These are phyloP conservation scores for Calophaca sinica DNA, from an alignment of 306 rosid species.

Conservation along the genomic window DNA sequence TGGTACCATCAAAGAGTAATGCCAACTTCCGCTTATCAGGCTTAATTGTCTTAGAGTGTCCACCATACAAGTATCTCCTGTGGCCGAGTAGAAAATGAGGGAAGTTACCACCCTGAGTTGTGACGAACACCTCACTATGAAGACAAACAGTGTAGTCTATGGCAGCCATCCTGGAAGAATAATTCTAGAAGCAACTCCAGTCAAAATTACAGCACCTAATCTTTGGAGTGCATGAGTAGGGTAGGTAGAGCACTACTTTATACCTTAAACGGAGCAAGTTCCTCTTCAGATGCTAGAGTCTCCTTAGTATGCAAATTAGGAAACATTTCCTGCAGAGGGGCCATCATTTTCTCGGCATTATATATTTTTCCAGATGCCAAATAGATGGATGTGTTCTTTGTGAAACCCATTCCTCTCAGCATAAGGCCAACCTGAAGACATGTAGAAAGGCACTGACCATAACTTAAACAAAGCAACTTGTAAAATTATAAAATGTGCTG, in stretches of 20 bases:
- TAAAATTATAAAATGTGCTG: not conserved
- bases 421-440: constrained; percentile 87
- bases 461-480: not conserved
- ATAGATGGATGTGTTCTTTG: constrained; percentile 77
- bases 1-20: constrained; percentile 80
- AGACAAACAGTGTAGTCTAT: constrained; percentile 97
- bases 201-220: constrained; percentile 50
- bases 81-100: constrained; percentile 97
- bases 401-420: constrained; percentile 98
- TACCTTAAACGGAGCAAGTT: constrained; percentile 85
- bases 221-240: constrained; percentile 17
- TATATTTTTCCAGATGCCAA: constrained; percentile 97
- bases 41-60: constrained; percentile 92
- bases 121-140: constrained; percentile 97
- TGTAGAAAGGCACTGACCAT: constrained; percentile 40
- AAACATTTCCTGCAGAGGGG: constrained; percentile 86
- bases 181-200: constrained; percentile 70
- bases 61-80: constrained; percentile 91
- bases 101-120: constrained; percentile 99
- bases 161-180: constrained; percentile 99
- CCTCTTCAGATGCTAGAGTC: constrained; percentile 80
- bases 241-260: constrained; percentile 33
- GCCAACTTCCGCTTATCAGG: constrained; percentile 98
- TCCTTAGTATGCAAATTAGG: constrained; percentile 91
- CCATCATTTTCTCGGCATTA: constrained; percentile 81